phyloP scores from a whole-genome alignment of 1,284 basidiomycete genomes.

The Anthracocystis panici-leucophaei region DNA sequence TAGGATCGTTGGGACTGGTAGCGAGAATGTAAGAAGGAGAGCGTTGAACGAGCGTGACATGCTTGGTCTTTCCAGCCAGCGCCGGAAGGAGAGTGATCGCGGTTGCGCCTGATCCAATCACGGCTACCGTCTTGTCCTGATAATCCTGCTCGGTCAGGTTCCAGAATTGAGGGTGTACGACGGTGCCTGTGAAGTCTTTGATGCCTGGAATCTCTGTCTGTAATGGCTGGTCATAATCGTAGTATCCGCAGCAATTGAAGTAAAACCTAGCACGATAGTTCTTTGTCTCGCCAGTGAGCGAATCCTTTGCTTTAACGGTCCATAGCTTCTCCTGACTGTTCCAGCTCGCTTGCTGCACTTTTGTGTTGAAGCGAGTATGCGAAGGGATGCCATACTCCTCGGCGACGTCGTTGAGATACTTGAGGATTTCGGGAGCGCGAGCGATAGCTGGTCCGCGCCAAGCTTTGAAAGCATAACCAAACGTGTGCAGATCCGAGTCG shows the following conservation, averaged over 20 bases:
- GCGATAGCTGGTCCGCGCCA: conserved; percentile 3
- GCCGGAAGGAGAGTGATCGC: background rate
- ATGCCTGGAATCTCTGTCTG: background rate
- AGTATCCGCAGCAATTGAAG: conserved; percentile 1
- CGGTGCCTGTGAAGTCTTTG: background rate
- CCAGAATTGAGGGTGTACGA: conserved; percentile 4
- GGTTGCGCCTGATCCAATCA: background rate
- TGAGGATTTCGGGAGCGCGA: background rate
- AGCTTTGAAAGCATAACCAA: conserved; percentile 3
- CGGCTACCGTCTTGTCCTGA: background rate
- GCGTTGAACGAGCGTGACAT: background rate
- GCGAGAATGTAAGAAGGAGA: conserved; percentile 2
- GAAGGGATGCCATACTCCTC: background rate
- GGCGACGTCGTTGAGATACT: background rate
- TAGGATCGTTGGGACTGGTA: background rate
- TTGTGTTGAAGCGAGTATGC: background rate
- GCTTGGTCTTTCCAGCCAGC: background rate
- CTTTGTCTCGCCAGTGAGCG: background rate
- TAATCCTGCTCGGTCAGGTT: background rate
- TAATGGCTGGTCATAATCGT: background rate
- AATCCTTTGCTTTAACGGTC: background rate
- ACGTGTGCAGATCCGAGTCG: conserved; percentile 5
- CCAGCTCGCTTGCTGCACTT: background rate
- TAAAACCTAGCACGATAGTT: background rate
- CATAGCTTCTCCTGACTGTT: background rate